Percentiles rank a stretch among this genome's conserved stretches.
These are phyloP conservation scores for Zasmidium cellare DNA, from an alignment of 2,329 filamentous ascomycete genomes.

Conservation along the genomic window DNA sequence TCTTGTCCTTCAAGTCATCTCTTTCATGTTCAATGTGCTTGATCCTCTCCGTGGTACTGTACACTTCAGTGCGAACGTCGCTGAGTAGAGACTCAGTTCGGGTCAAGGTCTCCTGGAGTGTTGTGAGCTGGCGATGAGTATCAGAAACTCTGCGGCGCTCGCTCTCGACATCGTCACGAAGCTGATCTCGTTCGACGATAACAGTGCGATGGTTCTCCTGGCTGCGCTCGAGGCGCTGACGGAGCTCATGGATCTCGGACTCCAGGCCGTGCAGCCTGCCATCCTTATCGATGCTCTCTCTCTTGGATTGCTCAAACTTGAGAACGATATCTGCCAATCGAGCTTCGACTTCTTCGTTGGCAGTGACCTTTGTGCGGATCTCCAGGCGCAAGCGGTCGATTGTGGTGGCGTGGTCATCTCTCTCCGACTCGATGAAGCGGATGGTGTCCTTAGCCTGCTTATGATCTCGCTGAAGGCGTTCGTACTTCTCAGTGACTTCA, in stretches of 20 bases:
- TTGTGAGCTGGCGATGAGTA: conserved; percentile 23
- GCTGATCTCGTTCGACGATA: conserved; percentile 28
- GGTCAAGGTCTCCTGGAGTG: conserved; percentile 23
- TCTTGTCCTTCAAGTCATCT: conserved; percentile 28
- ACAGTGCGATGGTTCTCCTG: conserved; percentile 28
- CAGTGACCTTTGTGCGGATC: conserved; percentile 26
- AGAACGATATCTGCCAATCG: conserved; percentile 25
- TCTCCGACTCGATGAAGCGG: conserved; percentile 29
- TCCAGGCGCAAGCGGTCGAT: conserved; percentile 31
- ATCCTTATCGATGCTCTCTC: conserved; percentile 26
- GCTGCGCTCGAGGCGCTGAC: conserved; percentile 25
- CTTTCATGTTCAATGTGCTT: conserved; percentile 29
- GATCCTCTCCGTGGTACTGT: conserved; percentile 27
- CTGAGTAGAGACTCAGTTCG: conserved; percentile 25
- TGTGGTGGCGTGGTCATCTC: conserved; percentile 30
- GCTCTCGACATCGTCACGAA: conserved; percentile 28
- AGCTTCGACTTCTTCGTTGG: conserved; percentile 26
- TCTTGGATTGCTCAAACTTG: conserved; percentile 27
- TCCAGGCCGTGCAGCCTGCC: conserved; percentile 29
- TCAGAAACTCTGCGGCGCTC: conserved; percentile 27
- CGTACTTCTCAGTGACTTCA: conserved; percentile 27
- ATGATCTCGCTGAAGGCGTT: conserved; percentile 27
- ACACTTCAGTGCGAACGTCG: conserved; percentile 25
- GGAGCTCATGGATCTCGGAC: conserved; percentile 25
- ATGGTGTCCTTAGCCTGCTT: conserved; percentile 28